Percentiles rank a stretch among this genome's conserved stretches.
Conservation (phyloP, 2,329 filamentous ascomycete species). For the Cryphonectria radicalis region DNA sequence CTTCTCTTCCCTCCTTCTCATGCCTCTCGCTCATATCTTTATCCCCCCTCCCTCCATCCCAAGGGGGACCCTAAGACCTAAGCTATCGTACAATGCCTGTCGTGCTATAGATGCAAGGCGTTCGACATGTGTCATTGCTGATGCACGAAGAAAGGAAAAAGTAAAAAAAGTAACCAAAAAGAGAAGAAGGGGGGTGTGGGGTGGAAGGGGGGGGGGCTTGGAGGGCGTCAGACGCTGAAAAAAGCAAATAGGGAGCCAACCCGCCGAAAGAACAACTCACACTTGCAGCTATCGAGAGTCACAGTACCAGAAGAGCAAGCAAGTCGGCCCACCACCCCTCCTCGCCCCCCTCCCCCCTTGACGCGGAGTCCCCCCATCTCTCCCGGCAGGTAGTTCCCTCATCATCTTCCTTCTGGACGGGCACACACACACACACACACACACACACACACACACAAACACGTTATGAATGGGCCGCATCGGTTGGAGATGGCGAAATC, state of each 20-base stretch:
- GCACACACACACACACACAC: background rate
- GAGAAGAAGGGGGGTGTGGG: background rate
- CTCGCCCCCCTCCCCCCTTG: background rate
- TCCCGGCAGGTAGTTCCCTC: background rate
- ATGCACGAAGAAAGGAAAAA: constrained; percentile 3
- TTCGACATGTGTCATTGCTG: background rate
- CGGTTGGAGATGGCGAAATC: background rate
- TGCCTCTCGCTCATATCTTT: background rate
- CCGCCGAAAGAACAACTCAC: constrained; percentile 30
- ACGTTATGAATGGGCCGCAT: background rate
- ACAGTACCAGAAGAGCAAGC: constrained; percentile 31
- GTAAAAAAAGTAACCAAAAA: background rate
- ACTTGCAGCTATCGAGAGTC: constrained; percentile 31
- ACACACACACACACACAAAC: no score
- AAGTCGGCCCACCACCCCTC: constrained; percentile 24
- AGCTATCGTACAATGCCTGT: background rate
- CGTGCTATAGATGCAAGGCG: background rate
- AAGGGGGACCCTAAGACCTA: background rate
- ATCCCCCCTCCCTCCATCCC: background rate
- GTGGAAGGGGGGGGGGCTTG: no score
- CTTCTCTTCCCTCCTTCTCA: background rate
- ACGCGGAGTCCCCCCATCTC: background rate
- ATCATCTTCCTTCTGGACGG: background rate
- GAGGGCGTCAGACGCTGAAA: background rate
- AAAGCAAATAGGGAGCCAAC: constrained; percentile 26